These are phyloP conservation scores for Apiotrichum gamsii DNA, from an alignment of 1,284 basidiomycete genomes.

Conservation along the genomic window DNA sequence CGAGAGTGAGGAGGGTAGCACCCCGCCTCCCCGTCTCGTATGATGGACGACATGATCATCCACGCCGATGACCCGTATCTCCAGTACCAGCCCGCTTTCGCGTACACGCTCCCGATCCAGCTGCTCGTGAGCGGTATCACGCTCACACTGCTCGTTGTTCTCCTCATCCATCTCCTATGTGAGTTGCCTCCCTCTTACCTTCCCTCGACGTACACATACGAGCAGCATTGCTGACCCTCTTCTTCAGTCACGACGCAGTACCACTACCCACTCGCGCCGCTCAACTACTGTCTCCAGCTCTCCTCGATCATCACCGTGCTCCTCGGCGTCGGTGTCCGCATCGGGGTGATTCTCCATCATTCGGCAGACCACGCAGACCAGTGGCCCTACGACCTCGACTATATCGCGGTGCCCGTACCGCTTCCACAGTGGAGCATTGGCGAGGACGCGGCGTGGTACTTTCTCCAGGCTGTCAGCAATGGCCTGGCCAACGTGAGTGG, in stretches of 20 bases:
- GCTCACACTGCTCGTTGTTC: slow-evolving; percentile 76
- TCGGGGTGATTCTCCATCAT: slow-evolving; percentile 64
- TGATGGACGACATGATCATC: too few relatives aligned
- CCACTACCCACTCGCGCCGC: slow-evolving; percentile 85
- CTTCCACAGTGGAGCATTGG: slow-evolving; percentile 61
- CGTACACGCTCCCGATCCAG: slow-evolving; percentile 84
- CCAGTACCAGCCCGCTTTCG: slow-evolving; percentile 65
- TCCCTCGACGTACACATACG: too few relatives aligned
- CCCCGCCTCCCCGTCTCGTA: too few relatives aligned
- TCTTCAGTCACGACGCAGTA: slow-evolving; percentile 76
- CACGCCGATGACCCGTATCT: slow-evolving; percentile 62
- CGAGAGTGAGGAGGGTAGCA: too few relatives aligned
- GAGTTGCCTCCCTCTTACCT: slow-evolving; percentile 6
- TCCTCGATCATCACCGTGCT: slow-evolving; percentile 73
- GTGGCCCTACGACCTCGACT: slow-evolving; percentile 95
- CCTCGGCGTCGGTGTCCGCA: slow-evolving; percentile 66
- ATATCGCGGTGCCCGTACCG: slow-evolving; percentile 76
- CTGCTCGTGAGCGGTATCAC: slow-evolving; percentile 81
- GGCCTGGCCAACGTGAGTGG: slow-evolving; percentile 70
- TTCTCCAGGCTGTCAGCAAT: slow-evolving; percentile 79
- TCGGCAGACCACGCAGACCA: slow-evolving; percentile 59
- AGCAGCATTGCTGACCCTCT: slow-evolving; percentile 4
- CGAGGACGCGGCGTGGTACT: slow-evolving; percentile 72
- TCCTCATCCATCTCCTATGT: slow-evolving; percentile 81
- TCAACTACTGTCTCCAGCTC: slow-evolving; percentile 86